These are phyloP conservation scores for Arthroderma sp. DNA, from an alignment of 2,329 filamentous ascomycete species.

Conservation along the genomic window DNA sequence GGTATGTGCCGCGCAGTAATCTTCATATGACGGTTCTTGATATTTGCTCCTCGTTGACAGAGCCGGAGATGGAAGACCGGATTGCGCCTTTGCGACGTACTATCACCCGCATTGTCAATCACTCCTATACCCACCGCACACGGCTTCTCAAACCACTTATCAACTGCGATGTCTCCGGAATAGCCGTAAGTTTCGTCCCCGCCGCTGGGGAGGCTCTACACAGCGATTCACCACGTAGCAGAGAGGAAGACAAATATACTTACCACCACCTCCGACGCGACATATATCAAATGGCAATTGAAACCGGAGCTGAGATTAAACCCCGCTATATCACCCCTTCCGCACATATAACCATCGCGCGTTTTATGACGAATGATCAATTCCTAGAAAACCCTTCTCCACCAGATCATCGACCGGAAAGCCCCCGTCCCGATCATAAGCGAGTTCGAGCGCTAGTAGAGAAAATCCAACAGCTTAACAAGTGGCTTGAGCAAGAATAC, in stretches of 20 bases:
- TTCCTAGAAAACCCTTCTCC: slow-evolving; percentile 15
- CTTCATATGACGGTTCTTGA: slow-evolving; percentile 83
- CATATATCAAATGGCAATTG: slow-evolving; percentile 49
- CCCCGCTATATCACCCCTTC: slow-evolving; percentile 80
- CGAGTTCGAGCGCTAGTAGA: slow-evolving; percentile 53
- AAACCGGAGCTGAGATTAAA: slow-evolving; percentile 54
- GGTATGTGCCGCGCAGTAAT: slow-evolving; percentile 67
- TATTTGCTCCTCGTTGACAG: slow-evolving; percentile 64
- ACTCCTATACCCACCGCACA: slow-evolving; percentile 53
- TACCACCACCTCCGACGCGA: slow-evolving; percentile 86
- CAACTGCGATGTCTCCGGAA: slow-evolving; percentile 70
- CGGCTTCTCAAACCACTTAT: slow-evolving; percentile 71
- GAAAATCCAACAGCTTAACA: slow-evolving; percentile 63
- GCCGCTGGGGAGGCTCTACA: slow-evolving; percentile 48
- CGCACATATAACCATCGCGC: slow-evolving; percentile 74
- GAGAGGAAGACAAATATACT: slow-evolving; percentile 53
- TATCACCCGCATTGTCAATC: slow-evolving; percentile 50
- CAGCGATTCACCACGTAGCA: slow-evolving; percentile 19
- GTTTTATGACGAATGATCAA: slow-evolving; percentile 60
- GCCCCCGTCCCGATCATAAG: slow-evolving; percentile 28
- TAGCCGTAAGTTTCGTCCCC: slow-evolving; percentile 79
- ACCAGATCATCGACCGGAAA: slow-evolving; percentile 25
- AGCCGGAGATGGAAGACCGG: slow-evolving; percentile 52
- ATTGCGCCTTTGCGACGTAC: slow-evolving; percentile 42
- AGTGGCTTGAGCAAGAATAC: slow-evolving; percentile 55